Percentiles rank a stretch among this genome's conserved stretches.
phyloP scores from a whole-genome alignment of 1,139 yeast genomes.

The Yamadazyma buinensis region DNA sequence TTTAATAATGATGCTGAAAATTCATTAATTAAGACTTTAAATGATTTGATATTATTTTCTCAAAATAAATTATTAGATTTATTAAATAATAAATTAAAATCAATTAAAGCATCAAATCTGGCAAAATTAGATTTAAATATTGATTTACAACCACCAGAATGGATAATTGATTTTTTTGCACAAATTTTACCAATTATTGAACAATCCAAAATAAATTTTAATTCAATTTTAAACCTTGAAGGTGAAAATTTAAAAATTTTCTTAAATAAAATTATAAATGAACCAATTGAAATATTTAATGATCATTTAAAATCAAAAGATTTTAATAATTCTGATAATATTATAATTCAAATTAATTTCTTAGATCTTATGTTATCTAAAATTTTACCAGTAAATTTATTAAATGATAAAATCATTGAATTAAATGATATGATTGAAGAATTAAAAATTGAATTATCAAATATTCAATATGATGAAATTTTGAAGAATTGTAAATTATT shows the following conservation, averaged over 20 bases:
- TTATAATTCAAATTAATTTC: constrained; percentile 54
- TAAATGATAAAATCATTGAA: constrained; percentile 37
- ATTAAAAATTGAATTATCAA: constrained; percentile 32
- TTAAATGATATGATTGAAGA: constrained; percentile 33
- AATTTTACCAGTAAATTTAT: constrained; percentile 42
- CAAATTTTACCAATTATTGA: constrained; percentile 52
- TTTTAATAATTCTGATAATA: constrained; percentile 28
- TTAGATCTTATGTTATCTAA: constrained; percentile 57
- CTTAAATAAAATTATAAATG: constrained; percentile 37
- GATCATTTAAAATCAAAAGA: constrained; percentile 29
- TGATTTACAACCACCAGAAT: constrained; percentile 67
- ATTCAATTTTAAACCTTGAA: constrained; percentile 36
- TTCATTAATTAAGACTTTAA: constrained; percentile 22
- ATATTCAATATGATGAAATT: constrained; percentile 40
- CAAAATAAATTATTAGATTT: constrained; percentile 41
- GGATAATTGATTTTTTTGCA: constrained; percentile 59
- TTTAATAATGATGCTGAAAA: constrained; percentile 16
- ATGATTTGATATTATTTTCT: constrained; percentile 25
- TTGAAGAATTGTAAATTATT: constrained; percentile 48
- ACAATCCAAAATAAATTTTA: constrained; percentile 25
- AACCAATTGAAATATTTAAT: constrained; percentile 45
- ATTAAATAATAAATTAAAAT: constrained; percentile 37
- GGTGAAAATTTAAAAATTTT: constrained; percentile 30
- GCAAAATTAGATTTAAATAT: constrained; percentile 40
- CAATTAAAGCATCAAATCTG: constrained; percentile 36